phyloP scores from a whole-genome alignment of 176 grass and related monocot species.

The Aegilops sharonensis region DNA sequence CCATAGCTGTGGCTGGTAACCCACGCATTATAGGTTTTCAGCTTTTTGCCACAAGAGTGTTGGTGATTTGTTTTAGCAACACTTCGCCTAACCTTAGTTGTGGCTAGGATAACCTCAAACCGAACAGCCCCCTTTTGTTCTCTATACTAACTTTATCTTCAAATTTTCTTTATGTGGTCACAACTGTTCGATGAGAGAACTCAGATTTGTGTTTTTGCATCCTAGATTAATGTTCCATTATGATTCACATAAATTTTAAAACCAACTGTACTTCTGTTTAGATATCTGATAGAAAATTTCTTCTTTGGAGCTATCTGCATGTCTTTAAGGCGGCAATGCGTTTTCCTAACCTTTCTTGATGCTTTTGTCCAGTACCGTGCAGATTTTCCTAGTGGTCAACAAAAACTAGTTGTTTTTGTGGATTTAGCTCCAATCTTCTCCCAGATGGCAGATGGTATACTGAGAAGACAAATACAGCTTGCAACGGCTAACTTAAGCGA shows the following conservation, averaged over 20 bases:
- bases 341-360: constrained; percentile 35
- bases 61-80: not conserved
- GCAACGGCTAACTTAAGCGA: constrained; percentile 66
- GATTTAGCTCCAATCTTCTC: constrained; percentile 83
- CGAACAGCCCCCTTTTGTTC: not conserved
- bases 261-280: constrained; percentile 11
- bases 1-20: not conserved
- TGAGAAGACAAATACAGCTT: constrained; percentile 72
- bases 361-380: constrained; percentile 78
- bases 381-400: constrained; percentile 79
- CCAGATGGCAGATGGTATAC: constrained; percentile 68
- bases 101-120: not conserved
- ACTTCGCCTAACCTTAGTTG: not conserved
- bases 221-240: constrained; percentile 8
- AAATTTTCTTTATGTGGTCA: not conserved
- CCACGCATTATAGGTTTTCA: not conserved
- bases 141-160: not conserved
- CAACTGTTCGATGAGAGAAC: not conserved
- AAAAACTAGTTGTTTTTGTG: constrained; percentile 79
- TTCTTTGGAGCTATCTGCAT: not conserved
- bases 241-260: constrained; percentile 7
- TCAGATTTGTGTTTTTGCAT: not conserved
- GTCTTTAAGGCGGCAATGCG: not conserved
- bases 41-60: not conserved
- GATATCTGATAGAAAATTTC: not conserved